Evolutionary conservation across 2,329 filamentous ascomycete genomes (phyloP).

Genomic region (Allantophomopsis lycopodina): DNA sequence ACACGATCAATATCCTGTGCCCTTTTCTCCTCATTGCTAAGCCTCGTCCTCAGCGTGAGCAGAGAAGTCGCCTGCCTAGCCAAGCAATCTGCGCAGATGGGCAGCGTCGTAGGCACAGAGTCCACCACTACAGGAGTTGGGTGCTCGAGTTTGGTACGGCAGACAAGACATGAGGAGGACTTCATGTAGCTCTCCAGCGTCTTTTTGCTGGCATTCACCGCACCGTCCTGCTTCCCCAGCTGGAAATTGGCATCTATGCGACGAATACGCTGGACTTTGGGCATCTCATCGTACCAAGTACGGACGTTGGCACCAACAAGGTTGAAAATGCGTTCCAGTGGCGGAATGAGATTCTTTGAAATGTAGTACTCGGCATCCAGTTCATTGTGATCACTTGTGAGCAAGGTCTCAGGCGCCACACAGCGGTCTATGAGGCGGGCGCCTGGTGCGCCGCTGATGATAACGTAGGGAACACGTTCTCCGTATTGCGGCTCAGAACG

Average conservation of each 20-base stretch:
- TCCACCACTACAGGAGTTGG: conserved; percentile 3
- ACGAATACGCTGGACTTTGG: conserved; percentile 68
- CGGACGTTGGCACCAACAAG: conserved; percentile 85
- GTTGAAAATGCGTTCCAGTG: conserved; percentile 91
- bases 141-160: conserved; percentile 32
- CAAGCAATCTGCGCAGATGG: conserved; percentile 46
- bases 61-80: conserved; percentile 43
- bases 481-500: conserved; percentile 87
- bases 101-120: conserved; percentile 14
- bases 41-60: conserved; percentile 43
- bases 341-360: conserved; percentile 85
- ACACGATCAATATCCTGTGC: conserved; percentile 51
- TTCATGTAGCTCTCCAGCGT: conserved; percentile 94
- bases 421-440: conserved; percentile 80
- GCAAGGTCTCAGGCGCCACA: conserved; percentile 71
- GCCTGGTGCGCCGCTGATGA: conserved; percentile 77
- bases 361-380: conserved; percentile 97
- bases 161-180: conserved; percentile 66
- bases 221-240: conserved; percentile 23
- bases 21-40: conserved; percentile 50
- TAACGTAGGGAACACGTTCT: conserved; percentile 88
- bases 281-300: conserved; percentile 94
- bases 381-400: conserved; percentile 62
- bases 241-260: conserved; percentile 21
- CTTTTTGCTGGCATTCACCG: conserved; percentile 28